Base-by-base conservation (phyloP, 805 yeast species). In the Wickerhamiella allomyrinae region DNA sequence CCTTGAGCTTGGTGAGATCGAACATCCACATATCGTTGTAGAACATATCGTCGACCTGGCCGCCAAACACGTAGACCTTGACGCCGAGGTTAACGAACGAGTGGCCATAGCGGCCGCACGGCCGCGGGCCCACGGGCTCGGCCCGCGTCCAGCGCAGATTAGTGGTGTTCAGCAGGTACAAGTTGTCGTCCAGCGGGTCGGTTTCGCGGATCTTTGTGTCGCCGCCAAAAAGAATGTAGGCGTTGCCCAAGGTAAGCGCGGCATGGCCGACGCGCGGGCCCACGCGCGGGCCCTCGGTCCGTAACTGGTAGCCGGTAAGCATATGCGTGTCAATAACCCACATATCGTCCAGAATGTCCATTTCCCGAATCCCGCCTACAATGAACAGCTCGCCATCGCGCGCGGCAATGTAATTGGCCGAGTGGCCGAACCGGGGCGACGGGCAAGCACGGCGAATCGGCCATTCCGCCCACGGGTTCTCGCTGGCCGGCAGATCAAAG, bases 211-310 rank as follows among this genome's bases (percentile, higher is more conserved):
- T 80, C 50, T 73, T 72, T 1, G 97, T 91, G 58, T 91, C 98
- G 54, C 99, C 99, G 27, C 97, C 98, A 61, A 84, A 89, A 11
- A 91, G 75, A 36, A 91, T 86, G 55, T 79, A 91, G 1, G 97
- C 97, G 56, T 87, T 89, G 11, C 97, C 98, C 46, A 94, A 79
- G 25, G 89, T 68, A 8, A 87, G 81, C 1, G 94, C 72, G 5
- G 95, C 84, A 61, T 91, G 99, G 3, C 97, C 97, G 6, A 89
- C 95, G 53, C 98, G 76, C 25, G 97, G 95, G 15, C 95, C 89
- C 15, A 53, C 57, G 13, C 41, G 45, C 2, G 96, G 95, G 40
- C 81, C 77, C 47, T 79, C 84, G 40, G 75, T 73, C 46, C 81
- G 82, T 46, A 80, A 83, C 39, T 79, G 69, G 53, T 67, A 79